Base-by-base conservation (phyloP, 1,139 yeast genomes). In the Geotrichum siamense region DNA sequence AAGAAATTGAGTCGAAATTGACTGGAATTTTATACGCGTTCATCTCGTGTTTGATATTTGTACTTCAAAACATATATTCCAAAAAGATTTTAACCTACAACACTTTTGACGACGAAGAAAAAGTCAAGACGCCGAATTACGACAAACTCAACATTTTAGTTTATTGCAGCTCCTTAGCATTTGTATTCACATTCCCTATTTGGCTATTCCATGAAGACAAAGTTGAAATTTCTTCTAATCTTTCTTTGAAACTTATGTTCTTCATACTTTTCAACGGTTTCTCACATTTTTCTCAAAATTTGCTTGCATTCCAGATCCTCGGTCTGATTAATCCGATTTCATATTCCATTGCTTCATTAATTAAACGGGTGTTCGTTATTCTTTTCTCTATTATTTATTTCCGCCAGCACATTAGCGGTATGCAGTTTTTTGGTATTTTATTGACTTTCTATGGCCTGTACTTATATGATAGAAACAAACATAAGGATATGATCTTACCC, bases 61-160 rank as follows among this genome's bases (percentile, higher is more conserved):
- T 89, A 15, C 72, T 86, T 13, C 97, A 89, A 60, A 89, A 89
- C 63, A 85, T 89, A 55, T 87, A 85, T 66, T 91, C 96, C 40
- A 89, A 89, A 62, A 79, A 76, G 53, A 75, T 86, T 47, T 68
- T 89, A 46, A 85, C 96, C 44, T 45, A 39, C 51, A 41, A 43
- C 5, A 36, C 48, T 15, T 39, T 33, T 19, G 43, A 57, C 53
- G 41, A 48, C 9, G 30, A 26, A 20, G 10, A 15, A 16, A 3
- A 26, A 41, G 27, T 35, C 38, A 39, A 26, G 32, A 20, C 35
- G 25, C 47, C 52, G 78, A 78, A 58, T n/a, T 39, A 37, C 65
- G 96, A 87, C 64, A 89, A 89, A 60, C 70, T 87, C 52, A 82
- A 93, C 25, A 80, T 89, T 41, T 67, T 89, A 49, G 80, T 82